These are phyloP conservation scores for Kazachstania psychrophila DNA, from an alignment of 805 yeast species.

Conservation along the genomic window DNA sequence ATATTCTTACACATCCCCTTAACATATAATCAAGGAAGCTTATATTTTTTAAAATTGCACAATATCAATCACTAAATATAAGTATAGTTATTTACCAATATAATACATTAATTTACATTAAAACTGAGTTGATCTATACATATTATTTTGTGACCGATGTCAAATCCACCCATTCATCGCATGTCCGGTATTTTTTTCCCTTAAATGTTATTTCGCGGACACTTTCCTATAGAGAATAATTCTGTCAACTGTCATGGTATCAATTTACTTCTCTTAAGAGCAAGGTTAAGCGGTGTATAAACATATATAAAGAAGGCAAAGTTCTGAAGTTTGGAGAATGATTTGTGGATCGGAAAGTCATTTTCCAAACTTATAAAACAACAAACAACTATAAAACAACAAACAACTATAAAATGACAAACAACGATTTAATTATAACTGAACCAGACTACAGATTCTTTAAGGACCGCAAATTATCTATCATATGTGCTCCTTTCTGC, in stretches of 20 bases:
- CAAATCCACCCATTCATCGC: background rate
- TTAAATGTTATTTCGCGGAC: background rate
- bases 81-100: background rate
- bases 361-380: no score
- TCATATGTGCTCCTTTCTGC: constrained; percentile 83
- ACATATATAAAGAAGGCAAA: constrained; percentile 3
- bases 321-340: background rate
- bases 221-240: background rate
- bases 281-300: constrained; percentile 4
- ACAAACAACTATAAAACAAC: background rate
- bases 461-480: constrained; percentile 39
- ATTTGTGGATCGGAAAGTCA: background rate
- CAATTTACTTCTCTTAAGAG: constrained; percentile 1
- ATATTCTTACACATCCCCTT: constrained; percentile 32
- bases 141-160: background rate
- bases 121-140: no score
- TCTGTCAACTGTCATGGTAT: background rate
- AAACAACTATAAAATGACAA: background rate
- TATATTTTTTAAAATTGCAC: no score
- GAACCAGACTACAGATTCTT: constrained; percentile 42
- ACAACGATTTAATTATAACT: background rate
- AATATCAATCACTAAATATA: no score
- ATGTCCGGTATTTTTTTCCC: background rate
- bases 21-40: background rate
- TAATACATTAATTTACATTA: background rate